Base-by-base conservation (phyloP, 2,329 filamentous ascomycete genomes). In the Alternaria atra region DNA sequence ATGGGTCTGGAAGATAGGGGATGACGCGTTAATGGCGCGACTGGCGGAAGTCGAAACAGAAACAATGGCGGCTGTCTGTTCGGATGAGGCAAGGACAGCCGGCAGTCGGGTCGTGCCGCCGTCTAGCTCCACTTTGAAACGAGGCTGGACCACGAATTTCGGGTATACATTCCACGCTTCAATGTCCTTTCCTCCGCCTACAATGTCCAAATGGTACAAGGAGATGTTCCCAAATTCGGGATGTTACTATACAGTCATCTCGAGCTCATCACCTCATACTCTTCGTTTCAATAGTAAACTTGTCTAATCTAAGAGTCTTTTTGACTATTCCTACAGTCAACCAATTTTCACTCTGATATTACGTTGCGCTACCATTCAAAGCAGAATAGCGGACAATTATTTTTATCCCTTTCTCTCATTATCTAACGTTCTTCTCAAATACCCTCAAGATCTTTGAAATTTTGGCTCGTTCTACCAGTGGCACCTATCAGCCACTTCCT, bases 31-130 rank as follows among this genome's bases (percentile, higher is more conserved):
- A 34, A 44, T 40, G 52, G 53, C 42, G 60, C 52, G 52, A 50
- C 46, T 25, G 32, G 32, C 46, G 46, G 46, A 50, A 50, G 46
- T 35, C 46, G 46, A 50, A 50, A 50, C 46, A 50, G 30, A 52
- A 43, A 52, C 46, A 13, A 34, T 35, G 44, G 44, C 47, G 46
- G 60, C 9, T 13, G 51, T 29, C 30, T 44, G 55, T 40, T 20
- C 48, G 23, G 17, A 60, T 53, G 17, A 2, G 55, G 48, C 23
- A 55, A 52, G 12, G 34, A 30, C 42, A 25, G 52, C 43, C 46
- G 42, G 47, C 27, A 43, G 44, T 52, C 42, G 60, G 60, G 56
- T 63, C 60, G 60, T 60, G 48, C 57, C 60, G 60, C 50, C 37
- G 25, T 60, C 51, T 52, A 57, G 54, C 47, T 56, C 60, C 60